Evolutionary conservation across 2,329 filamentous ascomycete species (phyloP).

Genomic region (Aspergillus transmontanensis): DNA sequence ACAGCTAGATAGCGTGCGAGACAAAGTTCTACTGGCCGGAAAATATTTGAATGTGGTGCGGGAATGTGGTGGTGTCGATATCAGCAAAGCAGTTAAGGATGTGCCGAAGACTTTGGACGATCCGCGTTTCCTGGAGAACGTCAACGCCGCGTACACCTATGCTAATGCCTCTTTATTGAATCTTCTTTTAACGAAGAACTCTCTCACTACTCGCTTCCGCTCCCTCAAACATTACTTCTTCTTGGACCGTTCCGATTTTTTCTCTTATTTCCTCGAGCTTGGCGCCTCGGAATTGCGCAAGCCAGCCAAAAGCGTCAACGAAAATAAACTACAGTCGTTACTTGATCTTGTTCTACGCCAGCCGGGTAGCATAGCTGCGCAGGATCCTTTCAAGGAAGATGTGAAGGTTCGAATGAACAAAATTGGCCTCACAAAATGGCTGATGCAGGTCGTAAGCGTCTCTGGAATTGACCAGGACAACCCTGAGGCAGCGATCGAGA

Average conservation of each 20-base stretch:
- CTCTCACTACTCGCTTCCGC: slow-evolving; percentile 79
- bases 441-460: slow-evolving; percentile 96
- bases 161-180: slow-evolving; percentile 93
- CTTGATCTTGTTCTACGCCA: slow-evolving; percentile 97
- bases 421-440: slow-evolving; percentile 84
- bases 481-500: slow-evolving; percentile 63
- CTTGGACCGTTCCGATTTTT: slow-evolving; percentile 95
- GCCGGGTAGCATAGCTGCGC: slow-evolving; percentile 86
- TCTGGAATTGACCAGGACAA: slow-evolving; percentile 88
- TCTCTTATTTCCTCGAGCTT: slow-evolving; percentile 95
- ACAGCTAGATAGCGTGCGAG: slow-evolving; percentile 85
- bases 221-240: slow-evolving; percentile 99
- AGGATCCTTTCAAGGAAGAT: slow-evolving; percentile 97
- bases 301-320: slow-evolving; percentile 84
- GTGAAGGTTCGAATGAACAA: slow-evolving; percentile 98
- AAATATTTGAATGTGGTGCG: slow-evolving; percentile 98
- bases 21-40: slow-evolving; percentile 90
- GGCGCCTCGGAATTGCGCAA: slow-evolving; percentile 88
- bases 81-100: slow-evolving; percentile 83
- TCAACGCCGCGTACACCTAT: slow-evolving; percentile 91
- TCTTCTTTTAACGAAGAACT: slow-evolving; percentile 88
- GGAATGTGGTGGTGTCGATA: slow-evolving; percentile 93
- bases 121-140: slow-evolving; percentile 87
- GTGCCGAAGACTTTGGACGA: slow-evolving; percentile 94
- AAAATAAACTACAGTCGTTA: slow-evolving; percentile 88